phyloP scores from a whole-genome alignment of 495 filamentous ascomycete genomes.

The Aspergillus wentii region DNA sequence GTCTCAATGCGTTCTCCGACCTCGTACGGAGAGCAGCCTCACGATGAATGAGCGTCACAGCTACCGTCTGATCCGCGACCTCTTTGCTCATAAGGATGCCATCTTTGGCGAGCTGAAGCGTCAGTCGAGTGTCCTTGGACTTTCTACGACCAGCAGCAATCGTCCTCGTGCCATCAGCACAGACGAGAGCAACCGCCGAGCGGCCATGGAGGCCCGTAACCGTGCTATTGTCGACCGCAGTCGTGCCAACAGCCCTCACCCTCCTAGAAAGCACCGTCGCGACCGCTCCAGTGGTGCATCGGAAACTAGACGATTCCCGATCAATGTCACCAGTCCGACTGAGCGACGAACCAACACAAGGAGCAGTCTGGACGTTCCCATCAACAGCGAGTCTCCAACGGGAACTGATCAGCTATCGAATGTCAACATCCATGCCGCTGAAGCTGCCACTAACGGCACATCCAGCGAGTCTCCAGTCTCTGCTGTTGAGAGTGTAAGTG shows the following conservation, averaged over 20 bases:
- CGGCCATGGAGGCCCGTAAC: conserved; percentile 86
- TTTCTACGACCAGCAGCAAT: conserved; percentile 21
- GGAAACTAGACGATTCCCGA: conserved; percentile 75
- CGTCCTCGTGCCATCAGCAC: conserved; percentile 87
- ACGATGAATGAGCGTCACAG: conserved; percentile 94
- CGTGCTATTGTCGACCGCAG: conserved; percentile 74
- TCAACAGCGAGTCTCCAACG: conserved; percentile 24
- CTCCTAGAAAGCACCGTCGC: conserved; percentile 59
- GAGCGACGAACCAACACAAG: conserved; percentile 43
- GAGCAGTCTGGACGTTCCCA: conserved; percentile 62
- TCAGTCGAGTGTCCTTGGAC: conserved; percentile 59
- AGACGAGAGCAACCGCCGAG: conserved; percentile 92
- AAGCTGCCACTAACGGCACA: conserved; percentile 31
- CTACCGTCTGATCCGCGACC: conserved; percentile 86
- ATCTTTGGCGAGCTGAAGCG: conserved; percentile 98
- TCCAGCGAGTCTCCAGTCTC: conserved; percentile 31
- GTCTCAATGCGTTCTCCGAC: conserved; percentile 83
- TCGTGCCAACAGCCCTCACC: conserved; percentile 70
- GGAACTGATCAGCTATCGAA: conserved; percentile 20
- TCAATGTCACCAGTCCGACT: conserved; percentile 60
- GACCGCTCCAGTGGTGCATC: conserved; percentile 75
- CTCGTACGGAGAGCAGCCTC: conserved; percentile 76
- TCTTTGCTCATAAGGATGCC: conserved; percentile 87
- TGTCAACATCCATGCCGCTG: conserved; percentile 23
- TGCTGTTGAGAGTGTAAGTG: conserved; percentile 23